These are phyloP conservation scores for Kluyveromyces starmeri DNA, from an alignment of 805 yeast species.

Conservation along the genomic window DNA sequence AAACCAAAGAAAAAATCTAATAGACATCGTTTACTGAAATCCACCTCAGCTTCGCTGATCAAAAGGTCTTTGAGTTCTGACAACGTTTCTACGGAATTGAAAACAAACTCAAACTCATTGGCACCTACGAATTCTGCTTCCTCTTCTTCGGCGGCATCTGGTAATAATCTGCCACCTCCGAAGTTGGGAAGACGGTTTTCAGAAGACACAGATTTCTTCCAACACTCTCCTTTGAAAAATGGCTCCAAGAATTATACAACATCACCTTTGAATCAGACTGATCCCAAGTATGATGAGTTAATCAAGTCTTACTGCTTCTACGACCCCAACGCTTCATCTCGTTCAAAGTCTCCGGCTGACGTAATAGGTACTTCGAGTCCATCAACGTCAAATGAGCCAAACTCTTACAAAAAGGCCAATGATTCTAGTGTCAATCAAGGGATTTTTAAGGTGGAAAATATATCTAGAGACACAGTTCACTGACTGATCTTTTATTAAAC, in stretches of 20 bases:
- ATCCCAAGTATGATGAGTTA: slow-evolving; percentile 19
- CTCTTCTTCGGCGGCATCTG: slow-evolving; percentile 1
- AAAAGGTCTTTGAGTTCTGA: slow-evolving; percentile 4
- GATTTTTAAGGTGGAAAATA: no score
- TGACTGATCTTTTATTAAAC: no score
- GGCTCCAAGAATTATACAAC: slow-evolving; percentile 9
- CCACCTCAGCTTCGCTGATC: neutral
- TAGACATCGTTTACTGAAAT: neutral
- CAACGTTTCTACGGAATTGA: neutral
- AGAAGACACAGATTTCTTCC: slow-evolving; percentile 28
- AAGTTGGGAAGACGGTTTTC: slow-evolving; percentile 23
- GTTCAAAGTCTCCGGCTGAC: no score
- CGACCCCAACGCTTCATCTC: slow-evolving; percentile 6
- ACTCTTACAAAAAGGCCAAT: no score
- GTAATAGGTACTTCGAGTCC: no score
- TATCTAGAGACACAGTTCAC: no score
- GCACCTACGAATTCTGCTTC: neutral
- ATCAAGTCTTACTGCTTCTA: slow-evolving; percentile 23
- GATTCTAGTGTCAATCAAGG: no score
- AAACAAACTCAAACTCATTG: no score
- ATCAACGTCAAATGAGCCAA: no score
- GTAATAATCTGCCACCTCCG: slow-evolving; percentile 1
- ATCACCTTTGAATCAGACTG: neutral
- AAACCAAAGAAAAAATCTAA: slow-evolving; percentile 2
- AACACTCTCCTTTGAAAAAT: slow-evolving; percentile 28